These are phyloP conservation scores for Berkeleyomyces rouxiae DNA, from an alignment of 2,329 filamentous ascomycete species.

Conservation along the genomic window DNA sequence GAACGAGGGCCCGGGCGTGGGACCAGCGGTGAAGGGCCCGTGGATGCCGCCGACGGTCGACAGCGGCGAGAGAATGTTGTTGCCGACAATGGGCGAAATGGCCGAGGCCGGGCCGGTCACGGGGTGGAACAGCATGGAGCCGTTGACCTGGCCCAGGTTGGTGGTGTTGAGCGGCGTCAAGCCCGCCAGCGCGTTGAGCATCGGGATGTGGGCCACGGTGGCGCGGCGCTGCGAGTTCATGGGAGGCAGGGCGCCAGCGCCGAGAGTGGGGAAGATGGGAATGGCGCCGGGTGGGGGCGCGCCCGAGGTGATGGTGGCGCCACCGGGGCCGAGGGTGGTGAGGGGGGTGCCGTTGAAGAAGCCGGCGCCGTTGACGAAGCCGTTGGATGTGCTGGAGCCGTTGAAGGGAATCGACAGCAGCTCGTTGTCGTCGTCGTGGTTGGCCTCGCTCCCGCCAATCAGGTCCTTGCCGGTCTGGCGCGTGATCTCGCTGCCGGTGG, in stretches of 20 bases:
- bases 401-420: slow-evolving; percentile 47
- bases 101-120: slow-evolving; percentile 7
- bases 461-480: slow-evolving; percentile 51
- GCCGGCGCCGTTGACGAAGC: neutral
- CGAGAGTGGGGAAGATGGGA: neutral
- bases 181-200: slow-evolving; percentile 18
- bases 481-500: slow-evolving; percentile 31
- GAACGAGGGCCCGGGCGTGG: slow-evolving; percentile 4
- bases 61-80: slow-evolving; percentile 29
- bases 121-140: slow-evolving; percentile 1
- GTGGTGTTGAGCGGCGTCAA: slow-evolving; percentile 19
- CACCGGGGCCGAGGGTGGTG: slow-evolving; percentile 36
- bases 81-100: slow-evolving; percentile 21
- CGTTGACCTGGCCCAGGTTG: slow-evolving; percentile 1
- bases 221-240: slow-evolving; percentile 7
- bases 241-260: neutral
- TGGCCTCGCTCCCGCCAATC: slow-evolving; percentile 47
- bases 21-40: neutral
- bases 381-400: neutral
- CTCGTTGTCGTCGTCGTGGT: slow-evolving; percentile 55
- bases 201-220: slow-evolving; percentile 9
- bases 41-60: slow-evolving; percentile 17
- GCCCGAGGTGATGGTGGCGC: slow-evolving; percentile 19
- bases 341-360: slow-evolving; percentile 17
- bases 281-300: neutral